These are phyloP conservation scores for Tricholoma sp. DNA, from an alignment of 768 basidiomycete species.

Conservation along the genomic window DNA sequence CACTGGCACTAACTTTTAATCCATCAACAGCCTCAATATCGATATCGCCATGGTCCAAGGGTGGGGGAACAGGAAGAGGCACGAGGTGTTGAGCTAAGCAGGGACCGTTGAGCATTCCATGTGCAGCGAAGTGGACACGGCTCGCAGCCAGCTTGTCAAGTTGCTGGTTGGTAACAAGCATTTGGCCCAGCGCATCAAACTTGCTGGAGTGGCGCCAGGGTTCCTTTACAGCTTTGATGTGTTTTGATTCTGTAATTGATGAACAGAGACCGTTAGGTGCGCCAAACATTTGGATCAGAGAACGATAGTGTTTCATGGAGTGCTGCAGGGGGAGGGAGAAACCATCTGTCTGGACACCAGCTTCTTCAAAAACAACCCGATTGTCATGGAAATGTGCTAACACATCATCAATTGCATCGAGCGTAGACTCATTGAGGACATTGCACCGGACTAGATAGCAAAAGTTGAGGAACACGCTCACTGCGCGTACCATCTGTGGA, in stretches of 20 bases:
- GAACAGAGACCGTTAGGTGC: no score
- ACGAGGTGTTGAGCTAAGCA: not conserved
- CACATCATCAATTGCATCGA: not conserved
- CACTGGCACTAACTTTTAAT: not conserved
- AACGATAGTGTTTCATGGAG: slow-evolving; percentile 11
- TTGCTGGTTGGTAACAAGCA: slow-evolving; percentile 17
- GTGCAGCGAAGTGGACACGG: slow-evolving; percentile 1
- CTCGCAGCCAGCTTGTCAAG: slow-evolving; percentile 9
- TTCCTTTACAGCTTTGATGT: slow-evolving; percentile 16
- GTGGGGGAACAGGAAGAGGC: not conserved
- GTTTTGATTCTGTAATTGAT: no score
- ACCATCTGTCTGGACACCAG: slow-evolving; percentile 5
- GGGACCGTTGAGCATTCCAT: not conserved
- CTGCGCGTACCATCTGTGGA: no score
- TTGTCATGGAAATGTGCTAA: slow-evolving; percentile 13
- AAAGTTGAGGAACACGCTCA: slow-evolving; percentile 18
- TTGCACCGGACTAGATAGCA: no score
- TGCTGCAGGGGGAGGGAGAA: slow-evolving; percentile 21
- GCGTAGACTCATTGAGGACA: not conserved
- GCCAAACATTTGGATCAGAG: slow-evolving; percentile 11
- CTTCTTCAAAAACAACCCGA: slow-evolving; percentile 9
- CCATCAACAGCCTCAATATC: not conserved
- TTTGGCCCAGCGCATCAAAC: slow-evolving; percentile 16
- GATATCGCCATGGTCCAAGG: not conserved
- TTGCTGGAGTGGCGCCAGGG: slow-evolving; percentile 16